Percentiles rank a stretch among this genome's conserved stretches.
Evolutionary conservation across 495 filamentous ascomycete species (phyloP).

Genomic region (Neurospora sp.): DNA sequence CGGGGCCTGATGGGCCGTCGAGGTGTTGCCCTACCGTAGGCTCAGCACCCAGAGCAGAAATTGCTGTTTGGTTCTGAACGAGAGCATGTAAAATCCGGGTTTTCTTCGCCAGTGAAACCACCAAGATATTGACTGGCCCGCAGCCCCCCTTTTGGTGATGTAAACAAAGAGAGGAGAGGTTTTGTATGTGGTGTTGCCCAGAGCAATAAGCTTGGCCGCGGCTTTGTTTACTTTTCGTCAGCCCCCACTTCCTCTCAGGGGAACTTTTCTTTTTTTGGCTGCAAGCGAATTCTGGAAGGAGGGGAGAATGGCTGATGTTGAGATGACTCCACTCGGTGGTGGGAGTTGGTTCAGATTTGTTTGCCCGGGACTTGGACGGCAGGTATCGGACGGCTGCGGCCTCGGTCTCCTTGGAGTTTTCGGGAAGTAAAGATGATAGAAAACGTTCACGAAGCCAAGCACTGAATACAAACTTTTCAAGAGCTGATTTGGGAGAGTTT

Average conservation of each 20-base stretch:
- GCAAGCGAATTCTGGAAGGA: not conserved
- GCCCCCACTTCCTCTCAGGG: not conserved
- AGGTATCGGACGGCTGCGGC: not conserved
- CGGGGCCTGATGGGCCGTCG: not conserved
- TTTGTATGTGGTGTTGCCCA: not conserved
- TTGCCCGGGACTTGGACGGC: not conserved
- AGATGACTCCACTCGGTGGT: not conserved
- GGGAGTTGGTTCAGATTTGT: not conserved
- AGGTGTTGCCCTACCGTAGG: not conserved
- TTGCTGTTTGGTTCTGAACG: not conserved
- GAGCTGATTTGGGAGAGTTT: not conserved
- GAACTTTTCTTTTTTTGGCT: not conserved
- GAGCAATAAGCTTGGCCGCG: not conserved
- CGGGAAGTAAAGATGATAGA: no score
- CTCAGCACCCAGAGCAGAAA: not conserved
- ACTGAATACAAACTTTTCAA: not conserved
- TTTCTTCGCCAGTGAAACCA: not conserved
- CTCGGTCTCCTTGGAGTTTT: no score
- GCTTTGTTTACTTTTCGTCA: not conserved
- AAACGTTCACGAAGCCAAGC: not conserved
- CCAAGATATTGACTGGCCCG: not conserved
- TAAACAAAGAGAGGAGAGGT: not conserved
- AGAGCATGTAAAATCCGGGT: not conserved
- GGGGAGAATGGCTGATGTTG: not conserved
- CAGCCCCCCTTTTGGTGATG: not conserved